These are phyloP conservation scores for Ogataea ganodermae DNA, from an alignment of 805 yeast species.

Conservation along the genomic window DNA sequence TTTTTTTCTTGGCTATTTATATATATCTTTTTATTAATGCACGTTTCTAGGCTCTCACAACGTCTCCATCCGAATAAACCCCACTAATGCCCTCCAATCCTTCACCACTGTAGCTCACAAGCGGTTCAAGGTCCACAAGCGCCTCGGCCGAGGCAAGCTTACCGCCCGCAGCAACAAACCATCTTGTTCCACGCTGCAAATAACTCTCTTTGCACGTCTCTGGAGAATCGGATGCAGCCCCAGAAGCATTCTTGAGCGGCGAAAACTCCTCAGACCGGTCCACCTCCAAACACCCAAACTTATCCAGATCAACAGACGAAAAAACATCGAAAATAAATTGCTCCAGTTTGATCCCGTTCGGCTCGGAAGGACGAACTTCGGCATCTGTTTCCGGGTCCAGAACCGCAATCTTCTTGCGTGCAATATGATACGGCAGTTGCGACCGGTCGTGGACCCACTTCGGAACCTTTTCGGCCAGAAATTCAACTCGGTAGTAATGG, in stretches of 20 bases:
- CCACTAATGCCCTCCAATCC: slow-evolving; percentile 49
- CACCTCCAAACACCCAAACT: slow-evolving; percentile 92
- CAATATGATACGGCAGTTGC: slow-evolving; percentile 89
- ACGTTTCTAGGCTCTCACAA: not conserved
- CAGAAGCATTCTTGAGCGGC: slow-evolving; percentile 90
- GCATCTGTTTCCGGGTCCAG: slow-evolving; percentile 50
- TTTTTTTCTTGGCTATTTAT: not conserved
- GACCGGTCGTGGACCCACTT: slow-evolving; percentile 68
- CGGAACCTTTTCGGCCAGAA: slow-evolving; percentile 60
- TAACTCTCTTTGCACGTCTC: slow-evolving; percentile 72
- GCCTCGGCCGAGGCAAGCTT: slow-evolving; percentile 26
- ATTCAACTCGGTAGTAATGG: slow-evolving; percentile 87
- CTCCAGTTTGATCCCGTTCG: slow-evolving; percentile 93
- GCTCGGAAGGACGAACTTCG: slow-evolving; percentile 60
- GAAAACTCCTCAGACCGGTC: slow-evolving; percentile 83
- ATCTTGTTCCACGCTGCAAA: slow-evolving; percentile 65
- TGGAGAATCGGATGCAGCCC: slow-evolving; percentile 81
- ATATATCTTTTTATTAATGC: too few relatives aligned
- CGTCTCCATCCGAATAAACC: slow-evolving; percentile 2
- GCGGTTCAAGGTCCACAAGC: slow-evolving; percentile 75
- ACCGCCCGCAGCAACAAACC: slow-evolving; percentile 53
- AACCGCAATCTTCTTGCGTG: slow-evolving; percentile 75
- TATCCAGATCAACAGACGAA: slow-evolving; percentile 65
- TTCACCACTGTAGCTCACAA: slow-evolving; percentile 75
- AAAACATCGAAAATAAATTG: slow-evolving; percentile 97